phyloP scores from a whole-genome alignment of 257 asterid genomes.

The Echites panduratus region DNA sequence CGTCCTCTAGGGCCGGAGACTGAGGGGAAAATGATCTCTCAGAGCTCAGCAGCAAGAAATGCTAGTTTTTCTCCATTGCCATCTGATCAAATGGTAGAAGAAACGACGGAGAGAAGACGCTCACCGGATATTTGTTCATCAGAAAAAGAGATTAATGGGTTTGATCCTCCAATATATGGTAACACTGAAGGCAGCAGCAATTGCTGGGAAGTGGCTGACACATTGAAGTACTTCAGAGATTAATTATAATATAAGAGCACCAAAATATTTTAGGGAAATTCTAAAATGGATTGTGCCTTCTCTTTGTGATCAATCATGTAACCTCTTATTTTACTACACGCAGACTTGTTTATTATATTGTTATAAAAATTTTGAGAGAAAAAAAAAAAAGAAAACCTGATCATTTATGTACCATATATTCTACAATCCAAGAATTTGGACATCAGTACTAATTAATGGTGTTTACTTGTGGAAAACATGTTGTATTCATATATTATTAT shows the following conservation, averaged over 20 bases:
- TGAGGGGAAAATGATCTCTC: background rate
- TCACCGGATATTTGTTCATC: background rate
- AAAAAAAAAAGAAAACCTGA: too few relatives aligned
- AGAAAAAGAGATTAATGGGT: background rate
- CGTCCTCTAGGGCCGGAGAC: slow-evolving; percentile 25
- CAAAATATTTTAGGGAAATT: too few relatives aligned
- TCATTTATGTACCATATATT: too few relatives aligned
- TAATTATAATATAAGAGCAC: background rate
- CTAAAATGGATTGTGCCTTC: too few relatives aligned
- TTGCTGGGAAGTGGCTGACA: background rate
- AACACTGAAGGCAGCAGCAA: background rate
- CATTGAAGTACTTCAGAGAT: background rate
- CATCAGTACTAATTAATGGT: too few relatives aligned
- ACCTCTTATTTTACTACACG: too few relatives aligned
- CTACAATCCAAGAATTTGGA: too few relatives aligned
- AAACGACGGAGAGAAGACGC: background rate
- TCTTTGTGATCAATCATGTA: too few relatives aligned
- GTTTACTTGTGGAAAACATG: too few relatives aligned
- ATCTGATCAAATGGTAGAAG: background rate
- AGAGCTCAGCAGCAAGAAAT: background rate
- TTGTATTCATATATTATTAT: too few relatives aligned
- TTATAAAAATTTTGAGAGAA: too few relatives aligned
- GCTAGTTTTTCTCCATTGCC: background rate
- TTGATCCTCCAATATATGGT: background rate
- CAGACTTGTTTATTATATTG: too few relatives aligned